Conservation (phyloP, 257 asterid species). For the Salvia rosmarinus region DNA sequence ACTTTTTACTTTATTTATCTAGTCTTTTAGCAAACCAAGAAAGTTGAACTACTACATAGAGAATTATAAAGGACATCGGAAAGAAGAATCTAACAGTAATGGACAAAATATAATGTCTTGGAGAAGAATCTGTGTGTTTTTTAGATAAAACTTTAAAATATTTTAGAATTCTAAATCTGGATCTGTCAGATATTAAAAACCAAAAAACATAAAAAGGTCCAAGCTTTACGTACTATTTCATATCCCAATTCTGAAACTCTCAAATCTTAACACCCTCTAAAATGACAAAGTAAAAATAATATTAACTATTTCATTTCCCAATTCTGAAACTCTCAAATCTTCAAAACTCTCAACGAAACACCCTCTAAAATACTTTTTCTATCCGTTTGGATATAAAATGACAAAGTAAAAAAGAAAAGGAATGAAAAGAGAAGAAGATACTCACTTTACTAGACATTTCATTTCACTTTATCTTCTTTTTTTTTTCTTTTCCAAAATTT, state of each 20-base stretch:
- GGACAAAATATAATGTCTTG: constrained; percentile 22
- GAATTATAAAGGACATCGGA: constrained; percentile 20
- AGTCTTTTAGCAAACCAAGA: constrained; percentile 34
- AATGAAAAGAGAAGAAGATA: constrained; percentile 1
- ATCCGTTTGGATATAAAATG: constrained; percentile 6
- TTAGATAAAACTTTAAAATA: neutral
- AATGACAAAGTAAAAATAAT: neutral
- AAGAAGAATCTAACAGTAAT: constrained; percentile 30
- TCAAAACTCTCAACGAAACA: no score
- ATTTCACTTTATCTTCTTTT: neutral
- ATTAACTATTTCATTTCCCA: neutral
- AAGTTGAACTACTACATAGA: constrained; percentile 31
- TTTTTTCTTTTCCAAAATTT: neutral
- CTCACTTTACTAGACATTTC: constrained; percentile 11
- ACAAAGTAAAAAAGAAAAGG: neutral
- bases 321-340: neutral
- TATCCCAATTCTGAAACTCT: neutral
- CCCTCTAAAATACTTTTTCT: neutral
- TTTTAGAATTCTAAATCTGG: neutral
- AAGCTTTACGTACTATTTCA: neutral
- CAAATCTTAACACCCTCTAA: no score
- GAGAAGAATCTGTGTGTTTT: neutral
- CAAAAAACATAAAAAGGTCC: neutral
- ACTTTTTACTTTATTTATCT: constrained; percentile 27
- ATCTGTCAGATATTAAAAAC: neutral